phyloP scores from a whole-genome alignment of 2,329 filamentous ascomycete genomes.

The Zymoseptoria ardabiliae region DNA sequence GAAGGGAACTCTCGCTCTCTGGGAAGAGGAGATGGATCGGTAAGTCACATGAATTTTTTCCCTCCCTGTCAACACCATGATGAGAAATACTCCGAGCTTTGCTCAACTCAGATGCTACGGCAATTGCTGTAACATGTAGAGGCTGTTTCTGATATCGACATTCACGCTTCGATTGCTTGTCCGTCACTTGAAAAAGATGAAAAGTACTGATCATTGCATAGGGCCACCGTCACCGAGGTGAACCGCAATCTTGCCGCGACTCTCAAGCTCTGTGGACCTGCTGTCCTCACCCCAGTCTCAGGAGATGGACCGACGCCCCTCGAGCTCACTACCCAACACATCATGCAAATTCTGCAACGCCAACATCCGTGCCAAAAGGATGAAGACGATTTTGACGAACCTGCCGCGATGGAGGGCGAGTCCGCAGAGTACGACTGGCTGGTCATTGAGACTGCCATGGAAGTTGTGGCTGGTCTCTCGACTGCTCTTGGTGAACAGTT shows the following conservation, averaged over 20 bases:
- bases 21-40: constrained; percentile 88
- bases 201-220: constrained; percentile 37
- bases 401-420: constrained; percentile 59
- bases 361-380: constrained; percentile 91
- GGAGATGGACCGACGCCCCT: constrained; percentile 38
- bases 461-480: constrained; percentile 79
- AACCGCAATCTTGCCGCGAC: constrained; percentile 88
- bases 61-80: constrained; percentile 49
- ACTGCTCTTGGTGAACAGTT: constrained; percentile 75
- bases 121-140: constrained; percentile 31
- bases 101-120: constrained; percentile 90
- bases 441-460: constrained; percentile 86
- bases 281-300: constrained; percentile 65
- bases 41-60: constrained; percentile 49
- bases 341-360: constrained; percentile 76
- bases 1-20: constrained; percentile 74
- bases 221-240: constrained; percentile 84
- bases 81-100: constrained; percentile 91
- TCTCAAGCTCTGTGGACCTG: constrained; percentile 82
- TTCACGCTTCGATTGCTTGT: neutral
- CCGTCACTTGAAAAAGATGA: constrained; percentile 31
- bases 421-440: constrained; percentile 97
- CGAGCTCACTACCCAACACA: constrained; percentile 61
- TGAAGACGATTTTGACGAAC: constrained; percentile 72
- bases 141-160: constrained; percentile 44